phyloP scores from a whole-genome alignment of 495 filamentous ascomycete genomes.

The Penicillium paxilli region DNA sequence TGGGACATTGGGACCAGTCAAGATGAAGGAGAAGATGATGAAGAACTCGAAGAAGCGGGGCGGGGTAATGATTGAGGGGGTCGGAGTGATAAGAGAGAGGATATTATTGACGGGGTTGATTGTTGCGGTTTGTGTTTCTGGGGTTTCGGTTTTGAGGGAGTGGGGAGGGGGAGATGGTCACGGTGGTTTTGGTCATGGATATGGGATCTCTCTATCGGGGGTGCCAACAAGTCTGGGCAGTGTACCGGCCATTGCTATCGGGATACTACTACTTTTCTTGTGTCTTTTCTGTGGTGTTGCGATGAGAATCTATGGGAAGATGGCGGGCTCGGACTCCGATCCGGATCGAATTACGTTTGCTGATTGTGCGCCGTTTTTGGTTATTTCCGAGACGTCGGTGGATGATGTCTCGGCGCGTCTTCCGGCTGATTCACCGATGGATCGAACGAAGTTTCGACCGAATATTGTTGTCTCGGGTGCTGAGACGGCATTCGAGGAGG shows the following conservation, averaged over 20 bases:
- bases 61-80: not conserved
- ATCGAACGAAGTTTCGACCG: slow-evolving; percentile 79
- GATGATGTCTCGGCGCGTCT: slow-evolving; percentile 63
- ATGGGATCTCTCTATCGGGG: not conserved
- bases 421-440: slow-evolving; percentile 54
- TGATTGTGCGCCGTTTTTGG: slow-evolving; percentile 74
- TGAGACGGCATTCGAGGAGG: slow-evolving; percentile 70
- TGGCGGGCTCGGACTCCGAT: slow-evolving; percentile 1
- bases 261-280: no score
- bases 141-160: not conserved
- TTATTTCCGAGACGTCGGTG: slow-evolving; percentile 71
- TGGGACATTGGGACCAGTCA: slow-evolving; percentile 51
- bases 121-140: not conserved
- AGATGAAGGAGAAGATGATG: slow-evolving; percentile 19
- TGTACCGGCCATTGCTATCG: not conserved
- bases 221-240: not conserved
- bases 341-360: slow-evolving; percentile 68
- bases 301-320: not conserved
- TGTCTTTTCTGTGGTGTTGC: not conserved
- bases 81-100: not conserved
- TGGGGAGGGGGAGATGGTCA: no score
- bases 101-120: not conserved
- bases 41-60: not conserved
- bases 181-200: not conserved
- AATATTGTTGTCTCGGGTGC: slow-evolving; percentile 76